Conservation (phyloP, 2,329 filamentous ascomycete species). For the Xylariaceae sp. region DNA sequence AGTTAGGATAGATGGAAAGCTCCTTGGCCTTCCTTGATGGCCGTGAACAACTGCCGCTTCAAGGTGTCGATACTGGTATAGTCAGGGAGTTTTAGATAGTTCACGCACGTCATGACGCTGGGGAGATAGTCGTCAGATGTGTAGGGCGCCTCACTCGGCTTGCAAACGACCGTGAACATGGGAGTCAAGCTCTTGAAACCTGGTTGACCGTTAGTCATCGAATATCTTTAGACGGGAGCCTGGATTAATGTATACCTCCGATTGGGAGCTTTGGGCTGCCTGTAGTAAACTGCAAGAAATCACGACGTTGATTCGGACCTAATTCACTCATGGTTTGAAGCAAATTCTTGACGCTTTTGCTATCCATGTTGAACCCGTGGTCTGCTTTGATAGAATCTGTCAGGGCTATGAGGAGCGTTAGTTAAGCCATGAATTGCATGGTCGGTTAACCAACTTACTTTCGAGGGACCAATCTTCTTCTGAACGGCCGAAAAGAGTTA, state of each 20-base stretch:
- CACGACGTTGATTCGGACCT: conserved; percentile 67
- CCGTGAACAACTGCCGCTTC: conserved; percentile 72
- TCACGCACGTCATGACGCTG: conserved; percentile 99
- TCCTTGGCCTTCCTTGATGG: conserved; percentile 92
- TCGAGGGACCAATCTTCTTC: conserved; percentile 98
- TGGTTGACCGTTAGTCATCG: conserved; percentile 41
- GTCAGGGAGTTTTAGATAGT: conserved; percentile 96
- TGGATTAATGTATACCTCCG: conserved; percentile 63
- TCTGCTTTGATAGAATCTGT: conserved; percentile 99
- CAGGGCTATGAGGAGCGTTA: conserved; percentile 57
- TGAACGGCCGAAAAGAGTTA: conserved; percentile 86
- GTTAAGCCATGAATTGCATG: conserved; percentile 19
- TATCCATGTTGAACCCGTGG: conserved; percentile 98
- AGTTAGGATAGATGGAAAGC: conserved; percentile 88
- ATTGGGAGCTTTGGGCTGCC: conserved; percentile 97
- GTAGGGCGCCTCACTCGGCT: conserved; percentile 92
- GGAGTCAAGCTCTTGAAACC: conserved; percentile 95
- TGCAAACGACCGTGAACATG: conserved; percentile 99
- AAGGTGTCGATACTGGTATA: conserved; percentile 78
- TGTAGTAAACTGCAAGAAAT: conserved; percentile 96
- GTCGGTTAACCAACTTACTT: conserved; percentile 57
- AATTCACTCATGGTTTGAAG: conserved; percentile 93
- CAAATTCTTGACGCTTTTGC: conserved; percentile 88
- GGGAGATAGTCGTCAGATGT: conserved; percentile 97
- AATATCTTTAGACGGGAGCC: conserved; percentile 1